A percentile compares a stretch with the other conserved stretches of the same genome.
Evolutionary conservation across 352 stramenopile species (phyloP).

Genomic region (Pythium volutum): DNA sequence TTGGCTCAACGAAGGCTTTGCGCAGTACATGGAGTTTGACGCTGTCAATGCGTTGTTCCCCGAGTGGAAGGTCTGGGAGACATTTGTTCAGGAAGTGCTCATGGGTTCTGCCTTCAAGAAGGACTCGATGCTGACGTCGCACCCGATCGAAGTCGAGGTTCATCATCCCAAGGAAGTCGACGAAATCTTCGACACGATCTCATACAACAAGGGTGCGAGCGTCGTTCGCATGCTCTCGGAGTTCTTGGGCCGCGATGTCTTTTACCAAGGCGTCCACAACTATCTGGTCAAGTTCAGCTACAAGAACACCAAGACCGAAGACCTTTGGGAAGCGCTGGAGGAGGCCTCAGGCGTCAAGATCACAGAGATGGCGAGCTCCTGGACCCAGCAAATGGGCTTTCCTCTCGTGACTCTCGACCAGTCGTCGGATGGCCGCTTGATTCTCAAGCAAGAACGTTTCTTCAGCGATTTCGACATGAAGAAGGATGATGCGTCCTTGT

Average conservation of each 20-base stretch:
- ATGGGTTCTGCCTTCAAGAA: conserved; percentile 86
- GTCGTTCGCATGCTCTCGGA: conserved; percentile 75
- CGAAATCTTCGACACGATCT: conserved; percentile 98
- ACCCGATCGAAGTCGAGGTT: conserved; percentile 95
- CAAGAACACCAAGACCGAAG: conserved; percentile 93
- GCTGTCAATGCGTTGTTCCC: conserved; percentile 91
- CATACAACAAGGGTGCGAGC: conserved; percentile 91
- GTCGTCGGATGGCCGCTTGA: conserved; percentile 55
- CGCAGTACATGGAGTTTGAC: conserved; percentile 95
- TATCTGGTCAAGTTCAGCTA: conserved; percentile 95
- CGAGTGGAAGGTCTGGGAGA: conserved; percentile 94
- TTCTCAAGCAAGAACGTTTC: conserved; percentile 92
- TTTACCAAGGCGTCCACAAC: conserved; percentile 83
- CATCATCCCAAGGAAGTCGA: conserved; percentile 93
- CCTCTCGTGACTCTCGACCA: conserved; percentile 86
- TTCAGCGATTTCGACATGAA: conserved; percentile 83
- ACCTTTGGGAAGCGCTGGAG: conserved; percentile 94
- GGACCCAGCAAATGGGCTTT: conserved; percentile 95
- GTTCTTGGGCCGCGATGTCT: conserved; percentile 63
- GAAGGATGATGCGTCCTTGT: conserved; percentile 63
- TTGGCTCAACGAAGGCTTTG: conserved; percentile 98
- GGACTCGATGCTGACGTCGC: conserved; percentile 88
- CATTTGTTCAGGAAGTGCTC: conserved; percentile 86
- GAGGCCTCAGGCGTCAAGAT: conserved; percentile 88
- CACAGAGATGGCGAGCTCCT: conserved; percentile 90